Percentiles rank a stretch among this genome's conserved stretches.
Evolutionary conservation across 805 yeast genomes (phyloP).

Genomic region (Pichia kluyveri): DNA sequence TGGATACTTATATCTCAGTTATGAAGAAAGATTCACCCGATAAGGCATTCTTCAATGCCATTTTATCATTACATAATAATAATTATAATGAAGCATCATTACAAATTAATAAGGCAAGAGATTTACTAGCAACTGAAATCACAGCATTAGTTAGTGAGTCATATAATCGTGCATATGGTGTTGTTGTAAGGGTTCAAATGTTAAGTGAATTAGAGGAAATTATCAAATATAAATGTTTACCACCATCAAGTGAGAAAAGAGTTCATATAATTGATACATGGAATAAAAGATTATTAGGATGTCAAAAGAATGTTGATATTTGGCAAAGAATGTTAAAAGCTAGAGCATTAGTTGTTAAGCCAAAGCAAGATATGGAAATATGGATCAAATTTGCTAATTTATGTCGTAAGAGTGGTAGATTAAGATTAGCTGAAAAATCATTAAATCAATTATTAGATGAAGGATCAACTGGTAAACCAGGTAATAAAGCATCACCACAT

Average conservation of each 20-base stretch:
- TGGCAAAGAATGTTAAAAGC: constrained; percentile 96
- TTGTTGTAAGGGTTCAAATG: constrained; percentile 95
- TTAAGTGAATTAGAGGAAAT: constrained; percentile 94
- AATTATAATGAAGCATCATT: constrained; percentile 72
- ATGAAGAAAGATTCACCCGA: constrained; percentile 93
- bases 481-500: constrained; percentile 85
- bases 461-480: constrained; percentile 30
- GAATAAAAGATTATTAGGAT: constrained; percentile 86
- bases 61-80: constrained; percentile 75
- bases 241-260: constrained; percentile 75
- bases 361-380: constrained; percentile 93
- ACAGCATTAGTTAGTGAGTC: constrained; percentile 93
- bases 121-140: constrained; percentile 81
- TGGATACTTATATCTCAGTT: constrained; percentile 83
- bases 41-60: constrained; percentile 89
- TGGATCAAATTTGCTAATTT: constrained; percentile 97
- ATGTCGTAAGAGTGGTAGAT: constrained; percentile 88
- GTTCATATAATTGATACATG: constrained; percentile 80
- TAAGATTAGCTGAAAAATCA: constrained; percentile 88
- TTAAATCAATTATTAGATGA: constrained; percentile 71
- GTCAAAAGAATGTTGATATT: constrained; percentile 96
- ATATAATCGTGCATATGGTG: constrained; percentile 93
- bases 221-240: constrained; percentile 76
- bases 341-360: constrained; percentile 85
- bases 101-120: constrained; percentile 80